Evolutionary conservation across 2,329 filamentous ascomycete genomes (phyloP), one percentile per base, ranked within the genome.

Genomic region (Aspergillus sp.): DNA sequence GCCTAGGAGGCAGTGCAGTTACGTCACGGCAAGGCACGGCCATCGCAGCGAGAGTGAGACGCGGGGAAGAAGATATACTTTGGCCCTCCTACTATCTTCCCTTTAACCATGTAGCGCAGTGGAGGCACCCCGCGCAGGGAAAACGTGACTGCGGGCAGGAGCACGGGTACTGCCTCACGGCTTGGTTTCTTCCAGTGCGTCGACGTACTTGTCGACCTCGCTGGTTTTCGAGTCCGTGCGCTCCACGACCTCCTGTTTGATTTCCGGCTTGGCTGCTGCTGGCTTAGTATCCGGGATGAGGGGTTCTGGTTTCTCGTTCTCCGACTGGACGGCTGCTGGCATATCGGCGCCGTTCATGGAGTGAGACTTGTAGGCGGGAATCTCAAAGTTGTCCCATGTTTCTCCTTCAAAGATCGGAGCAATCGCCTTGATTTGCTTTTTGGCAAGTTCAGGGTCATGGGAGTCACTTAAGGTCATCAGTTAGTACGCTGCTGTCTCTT

Each of bases 391-490:
- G 47, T 80, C 78, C 25, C 81, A 75, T 69, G 84, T 86, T 75
- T 97, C 92, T 34, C 92, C 93, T 45, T 87, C 86, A 28, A 98
- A 74, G 62, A 99, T 91, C 1, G 95, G 92, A 56, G 92, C 91
- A 62, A 98, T 93, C 25, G 90, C 84, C 69, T 96, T 83, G 59
- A 98, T 93, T 75, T 98, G 94, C 72, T 96, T 85, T 5, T 86
- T 84, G 71, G 92, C 89, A 67, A 90, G 84, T 68, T 90, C 81
- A 0, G 91, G 87, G 4, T 89, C 85, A 28, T 85, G 78, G 50
- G 82, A 83, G 69, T 93, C 88, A 66, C 87, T 89, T 89, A 62
- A 45, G 48, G 47, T 50, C 7, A 54, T 5, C 43, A 13, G 49
- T 67, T 48, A 69, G 59, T 45, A 11, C 59, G 19, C 34, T 15